A percentile compares a stretch with the other conserved stretches of the same genome.
Evolutionary conservation across 805 yeast genomes (phyloP).

Genomic region (Maudiozyma barnettii): DNA sequence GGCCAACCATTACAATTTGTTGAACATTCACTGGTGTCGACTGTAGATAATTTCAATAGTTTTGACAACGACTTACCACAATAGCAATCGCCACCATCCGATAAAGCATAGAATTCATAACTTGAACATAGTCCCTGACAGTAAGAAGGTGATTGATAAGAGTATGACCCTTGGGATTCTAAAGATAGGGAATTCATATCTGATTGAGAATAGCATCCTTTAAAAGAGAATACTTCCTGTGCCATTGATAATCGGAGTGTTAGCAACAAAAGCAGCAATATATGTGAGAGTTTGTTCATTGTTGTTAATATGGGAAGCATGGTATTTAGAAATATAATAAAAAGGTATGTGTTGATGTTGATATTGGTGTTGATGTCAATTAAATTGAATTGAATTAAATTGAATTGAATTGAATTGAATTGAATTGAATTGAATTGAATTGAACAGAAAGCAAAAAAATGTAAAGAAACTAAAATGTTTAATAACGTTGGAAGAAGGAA

Average conservation of each 20-base stretch:
- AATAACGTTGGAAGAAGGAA: too few species aligned
- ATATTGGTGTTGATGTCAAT: too few species aligned
- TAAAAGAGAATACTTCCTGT: constrained; percentile 20
- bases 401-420: too few species aligned
- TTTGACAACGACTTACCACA: constrained; percentile 44
- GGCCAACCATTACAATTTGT: constrained; percentile 54
- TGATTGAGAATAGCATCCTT: constrained; percentile 32
- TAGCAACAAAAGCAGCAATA: background rate
- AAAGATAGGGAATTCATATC: constrained; percentile 19
- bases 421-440: too few species aligned
- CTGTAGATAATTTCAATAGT: constrained; percentile 35
- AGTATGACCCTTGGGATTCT: constrained; percentile 37
- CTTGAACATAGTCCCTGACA: constrained; percentile 48
- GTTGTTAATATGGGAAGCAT: too few species aligned
- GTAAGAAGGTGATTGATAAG: constrained; percentile 49
- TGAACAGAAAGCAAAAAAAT: too few species aligned
- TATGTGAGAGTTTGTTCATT: background rate
- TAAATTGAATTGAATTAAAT: too few species aligned
- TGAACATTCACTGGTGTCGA: constrained; percentile 36
- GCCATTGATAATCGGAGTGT: constrained; percentile 26
- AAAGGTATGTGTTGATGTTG: too few species aligned
- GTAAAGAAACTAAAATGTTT: too few species aligned
- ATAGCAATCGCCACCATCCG: constrained; percentile 49
- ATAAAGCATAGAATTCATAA: constrained; percentile 40
- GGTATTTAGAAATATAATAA: too few species aligned